Evolutionary conservation across 1,139 yeast species (phyloP), one percentile per base, ranked within the genome.

Genomic region (Taphrina flavorubra): DNA sequence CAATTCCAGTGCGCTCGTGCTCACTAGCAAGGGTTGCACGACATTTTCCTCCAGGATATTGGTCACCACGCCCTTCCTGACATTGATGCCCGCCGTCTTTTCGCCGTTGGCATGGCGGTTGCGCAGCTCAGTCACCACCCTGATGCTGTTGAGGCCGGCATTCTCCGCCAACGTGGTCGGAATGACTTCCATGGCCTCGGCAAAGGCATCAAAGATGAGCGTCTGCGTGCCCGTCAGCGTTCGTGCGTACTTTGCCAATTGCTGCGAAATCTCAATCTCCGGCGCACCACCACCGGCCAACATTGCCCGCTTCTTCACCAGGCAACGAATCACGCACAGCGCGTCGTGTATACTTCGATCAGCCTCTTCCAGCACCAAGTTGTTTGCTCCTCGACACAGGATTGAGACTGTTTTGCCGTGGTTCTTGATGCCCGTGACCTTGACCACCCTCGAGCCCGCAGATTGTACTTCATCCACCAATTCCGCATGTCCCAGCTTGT

Each of bases 281-380:
- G 99, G 97, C 6, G 99, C 98, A 74, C 99, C 99, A 73, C 99
- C 99, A 75, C 99, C 99, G 14, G 98, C 97, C 80, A 94, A 91
- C 76, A 94, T 83, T 1, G 97, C 98, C 77, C 86, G 89, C 79
- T 92, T 94, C 78, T 94, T 92, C 53, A 95, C 98, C 70, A 94
- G 82, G 81, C 99, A 94, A 78, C 98, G 87, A 70, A 95, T 85
- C 37, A 95, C 99, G 83, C 99, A 94, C 70, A 94, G 84, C 0
- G 99, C 98, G 79, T 94, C 99, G 77, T 94, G 99, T 74, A 94
- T 82, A 5, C 98, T 92, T 79, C 99, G 88, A 78, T 95, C 99
- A 58, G 98, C 87, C 81, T 94, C 99, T 78, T 94, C 99, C 71
- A 94, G 82, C 68, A 94, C 88, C 80, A 92, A 85, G 72, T 84